phyloP scores from a whole-genome alignment of 2,329 filamentous ascomycete genomes.

The Xylariaceae sp. region DNA sequence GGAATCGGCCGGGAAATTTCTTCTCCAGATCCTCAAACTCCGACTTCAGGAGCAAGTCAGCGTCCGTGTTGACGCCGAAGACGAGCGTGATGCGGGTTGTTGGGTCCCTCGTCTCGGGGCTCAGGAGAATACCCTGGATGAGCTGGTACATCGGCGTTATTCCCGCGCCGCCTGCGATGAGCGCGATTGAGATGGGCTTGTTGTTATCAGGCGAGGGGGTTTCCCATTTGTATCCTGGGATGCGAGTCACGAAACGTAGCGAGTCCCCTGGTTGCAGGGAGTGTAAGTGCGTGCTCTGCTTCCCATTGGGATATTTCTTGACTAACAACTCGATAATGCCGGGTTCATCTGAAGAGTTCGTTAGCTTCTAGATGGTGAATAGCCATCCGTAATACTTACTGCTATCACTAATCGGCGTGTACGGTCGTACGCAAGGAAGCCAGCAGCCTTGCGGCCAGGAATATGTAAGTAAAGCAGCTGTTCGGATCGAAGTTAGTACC shows the following conservation, averaged over 20 bases:
- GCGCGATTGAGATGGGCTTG: conserved; percentile 48
- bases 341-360: conserved; percentile 41
- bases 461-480: conserved; percentile 55
- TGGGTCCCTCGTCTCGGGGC: conserved; percentile 56
- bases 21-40: conserved; percentile 51
- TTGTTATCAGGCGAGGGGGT: no score
- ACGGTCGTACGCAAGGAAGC: conserved; percentile 60
- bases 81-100: conserved; percentile 63
- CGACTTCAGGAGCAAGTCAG: conserved; percentile 55
- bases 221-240: conserved; percentile 55
- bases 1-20: conserved; percentile 52
- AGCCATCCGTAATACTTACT: conserved; percentile 32
- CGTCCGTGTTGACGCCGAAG: conserved; percentile 62
- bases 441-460: conserved; percentile 54
- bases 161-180: conserved; percentile 68
- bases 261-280: conserved; percentile 58
- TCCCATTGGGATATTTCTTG: conserved; percentile 65
- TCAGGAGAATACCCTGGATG: conserved; percentile 55
- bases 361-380: conserved; percentile 3
- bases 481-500: neutral
- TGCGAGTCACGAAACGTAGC: conserved; percentile 52
- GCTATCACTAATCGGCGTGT: conserved; percentile 58
- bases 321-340: conserved; percentile 62
- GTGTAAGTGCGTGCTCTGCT: conserved; percentile 63
- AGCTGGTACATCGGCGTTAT: conserved; percentile 70